phyloP scores from a whole-genome alignment of 169 alveolate genomes.

The Plasmodium vivax region DNA sequence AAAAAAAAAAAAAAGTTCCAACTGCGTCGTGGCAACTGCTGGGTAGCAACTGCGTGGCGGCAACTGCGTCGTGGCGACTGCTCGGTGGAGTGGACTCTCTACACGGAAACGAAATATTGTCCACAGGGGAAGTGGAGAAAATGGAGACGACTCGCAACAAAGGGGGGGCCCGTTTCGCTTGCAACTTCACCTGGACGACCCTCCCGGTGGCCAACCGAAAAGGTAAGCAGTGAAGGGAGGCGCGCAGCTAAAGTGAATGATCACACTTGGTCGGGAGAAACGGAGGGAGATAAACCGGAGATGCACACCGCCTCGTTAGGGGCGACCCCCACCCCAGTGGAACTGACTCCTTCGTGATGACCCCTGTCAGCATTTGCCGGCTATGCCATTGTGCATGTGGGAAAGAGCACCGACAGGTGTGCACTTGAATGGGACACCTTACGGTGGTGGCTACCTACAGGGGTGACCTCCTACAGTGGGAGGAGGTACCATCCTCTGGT shows the following conservation, averaged over 20 bases:
- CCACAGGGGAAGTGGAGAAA: not conserved
- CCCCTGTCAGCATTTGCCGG: not conserved
- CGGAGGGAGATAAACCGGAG: not conserved
- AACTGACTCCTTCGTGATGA: not conserved
- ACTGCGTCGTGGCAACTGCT: not conserved
- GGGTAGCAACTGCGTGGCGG: too few species aligned
- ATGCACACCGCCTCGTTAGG: not conserved
- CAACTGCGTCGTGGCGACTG: too few species aligned
- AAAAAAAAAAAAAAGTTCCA: too few species aligned
- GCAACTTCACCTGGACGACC: not conserved
- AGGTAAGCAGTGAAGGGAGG: not conserved
- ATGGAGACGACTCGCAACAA: not conserved
- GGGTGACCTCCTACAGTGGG: not conserved
- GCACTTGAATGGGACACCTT: not conserved
- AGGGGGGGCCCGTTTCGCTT: not conserved
- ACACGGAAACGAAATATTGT: too few species aligned
- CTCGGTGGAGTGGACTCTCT: not conserved
- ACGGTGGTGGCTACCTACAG: not conserved
- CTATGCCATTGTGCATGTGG: not conserved
- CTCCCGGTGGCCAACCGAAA: not conserved
- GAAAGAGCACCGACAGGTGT: not conserved
- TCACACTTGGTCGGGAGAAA: not conserved
- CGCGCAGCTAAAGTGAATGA: not conserved
- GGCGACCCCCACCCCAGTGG: not conserved
- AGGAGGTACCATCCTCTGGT: not conserved